Evolutionary conservation across 306 rosid species (phyloP).

Genomic region (Lathyrus sativus): DNA sequence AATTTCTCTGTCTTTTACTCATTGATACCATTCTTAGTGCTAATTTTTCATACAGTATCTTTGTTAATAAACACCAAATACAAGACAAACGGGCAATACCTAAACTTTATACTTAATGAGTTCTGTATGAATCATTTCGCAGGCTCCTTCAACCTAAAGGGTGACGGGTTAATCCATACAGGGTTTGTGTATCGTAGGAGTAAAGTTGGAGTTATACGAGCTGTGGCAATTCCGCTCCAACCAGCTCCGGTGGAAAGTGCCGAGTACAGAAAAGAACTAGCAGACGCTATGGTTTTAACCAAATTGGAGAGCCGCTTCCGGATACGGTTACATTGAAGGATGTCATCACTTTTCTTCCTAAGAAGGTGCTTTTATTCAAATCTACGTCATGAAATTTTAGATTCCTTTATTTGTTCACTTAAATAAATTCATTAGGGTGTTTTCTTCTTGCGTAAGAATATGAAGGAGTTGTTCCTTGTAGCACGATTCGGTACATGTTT

Average conservation of each 20-base stretch:
- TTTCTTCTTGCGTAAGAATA: too few species aligned
- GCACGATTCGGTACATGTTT: neutral
- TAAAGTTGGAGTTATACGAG: constrained; percentile 52
- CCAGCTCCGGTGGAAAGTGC: constrained; percentile 56
- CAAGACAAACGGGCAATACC: too few species aligned
- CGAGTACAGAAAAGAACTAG: constrained; percentile 66
- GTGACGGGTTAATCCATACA: constrained; percentile 44
- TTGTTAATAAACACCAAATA: too few species aligned
- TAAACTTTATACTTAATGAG: too few species aligned
- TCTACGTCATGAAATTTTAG: constrained; percentile 2
- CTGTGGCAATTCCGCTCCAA: constrained; percentile 74
- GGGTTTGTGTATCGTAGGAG: too few species aligned
- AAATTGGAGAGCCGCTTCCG: constrained; percentile 85
- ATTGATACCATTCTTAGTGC: too few species aligned
- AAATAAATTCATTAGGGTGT: too few species aligned
- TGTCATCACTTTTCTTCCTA: constrained; percentile 77
- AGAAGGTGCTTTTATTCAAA: constrained; percentile 55
- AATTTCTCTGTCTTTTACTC: too few species aligned
- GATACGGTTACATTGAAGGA: constrained; percentile 70
- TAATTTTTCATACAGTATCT: too few species aligned
- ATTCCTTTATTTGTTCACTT: too few species aligned
- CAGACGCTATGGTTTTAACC: constrained; percentile 79
- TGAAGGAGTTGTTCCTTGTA: constrained; percentile 29
- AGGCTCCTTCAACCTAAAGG: constrained; percentile 52
- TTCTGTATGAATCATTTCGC: neutral